phyloP scores from a whole-genome alignment of 306 rosid genomes.

The Psophocarpus tetragonolobus region DNA sequence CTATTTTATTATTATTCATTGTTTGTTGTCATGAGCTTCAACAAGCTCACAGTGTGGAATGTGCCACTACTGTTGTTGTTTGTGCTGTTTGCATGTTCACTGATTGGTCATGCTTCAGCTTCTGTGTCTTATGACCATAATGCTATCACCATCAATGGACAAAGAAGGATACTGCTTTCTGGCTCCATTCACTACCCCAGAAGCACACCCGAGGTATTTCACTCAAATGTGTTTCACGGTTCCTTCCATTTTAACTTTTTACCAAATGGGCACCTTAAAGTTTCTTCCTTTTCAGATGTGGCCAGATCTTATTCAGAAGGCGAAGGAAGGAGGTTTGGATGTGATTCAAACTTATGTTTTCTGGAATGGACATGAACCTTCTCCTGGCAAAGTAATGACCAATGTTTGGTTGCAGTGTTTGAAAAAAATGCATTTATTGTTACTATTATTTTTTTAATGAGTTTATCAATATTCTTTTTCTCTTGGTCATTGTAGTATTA shows the following conservation, averaged over 20 bases:
- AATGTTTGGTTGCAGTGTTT: slow-evolving; percentile 23
- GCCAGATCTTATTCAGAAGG: slow-evolving; percentile 99
- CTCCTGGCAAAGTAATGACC: slow-evolving; percentile 76
- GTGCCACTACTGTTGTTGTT: slow-evolving; percentile 42
- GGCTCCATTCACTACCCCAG: slow-evolving; percentile 99
- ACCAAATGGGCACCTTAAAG: slow-evolving; percentile 38
- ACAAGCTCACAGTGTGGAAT: slow-evolving; percentile 66
- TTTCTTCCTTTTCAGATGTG: slow-evolving; percentile 72
- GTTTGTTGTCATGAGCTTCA: slow-evolving; percentile 54
- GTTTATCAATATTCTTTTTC: background rate
- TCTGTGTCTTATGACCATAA: slow-evolving; percentile 84
- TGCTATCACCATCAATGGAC: slow-evolving; percentile 89
- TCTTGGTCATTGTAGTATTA: slow-evolving; percentile 60
- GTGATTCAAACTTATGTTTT: slow-evolving; percentile 95
- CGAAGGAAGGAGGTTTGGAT: slow-evolving; percentile 97
- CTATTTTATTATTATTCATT: background rate
- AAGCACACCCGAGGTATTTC: slow-evolving; percentile 88
- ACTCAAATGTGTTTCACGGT: slow-evolving; percentile 51
- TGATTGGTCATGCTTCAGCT: slow-evolving; percentile 53
- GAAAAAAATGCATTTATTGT: background rate
- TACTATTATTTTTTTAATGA: background rate
- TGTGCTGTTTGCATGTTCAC: slow-evolving; percentile 42
- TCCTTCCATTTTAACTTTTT: slow-evolving; percentile 16
- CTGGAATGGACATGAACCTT: slow-evolving; percentile 99
- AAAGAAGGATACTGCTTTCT: slow-evolving; percentile 84